Evolutionary conservation across 2,329 filamentous ascomycete species (phyloP).

Genomic region (Emergomyces pasteurianus): DNA sequence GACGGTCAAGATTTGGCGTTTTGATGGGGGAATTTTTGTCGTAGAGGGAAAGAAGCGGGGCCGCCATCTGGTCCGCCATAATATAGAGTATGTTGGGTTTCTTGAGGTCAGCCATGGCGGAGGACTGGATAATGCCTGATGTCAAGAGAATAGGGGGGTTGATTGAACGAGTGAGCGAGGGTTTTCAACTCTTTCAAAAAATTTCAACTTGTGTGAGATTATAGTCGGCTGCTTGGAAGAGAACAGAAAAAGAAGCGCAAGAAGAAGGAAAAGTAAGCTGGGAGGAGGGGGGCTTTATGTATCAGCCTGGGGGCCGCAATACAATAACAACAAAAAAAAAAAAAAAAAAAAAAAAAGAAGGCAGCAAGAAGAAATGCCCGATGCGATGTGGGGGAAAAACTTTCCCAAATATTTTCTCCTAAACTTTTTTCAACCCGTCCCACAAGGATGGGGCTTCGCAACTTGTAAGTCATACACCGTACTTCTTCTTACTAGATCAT

Average conservation of each 20-base stretch:
- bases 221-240: background rate
- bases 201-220: background rate
- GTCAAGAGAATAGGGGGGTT: too few species aligned
- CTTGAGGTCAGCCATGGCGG: conserved; percentile 19
- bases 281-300: background rate
- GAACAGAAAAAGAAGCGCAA: background rate
- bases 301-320: background rate
- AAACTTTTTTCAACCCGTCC: background rate
- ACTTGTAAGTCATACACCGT: background rate
- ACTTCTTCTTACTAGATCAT: too few species aligned
- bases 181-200: background rate
- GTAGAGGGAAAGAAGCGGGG: conserved; percentile 84
- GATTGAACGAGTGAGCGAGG: background rate
- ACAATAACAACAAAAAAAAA: background rate
- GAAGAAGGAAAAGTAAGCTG: background rate
- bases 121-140: background rate
- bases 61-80: conserved; percentile 92
- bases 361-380: too few species aligned
- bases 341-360: too few species aligned
- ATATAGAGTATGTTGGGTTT: conserved; percentile 79
- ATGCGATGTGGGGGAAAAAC: background rate
- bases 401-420: too few species aligned
- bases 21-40: conserved; percentile 80
- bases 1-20: conserved; percentile 75
- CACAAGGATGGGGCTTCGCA: background rate